Percentiles rank a stretch among this genome's conserved stretches.
Evolutionary conservation across 2,329 filamentous ascomycete genomes (phyloP).

Genomic region (Alternaria viburni): DNA sequence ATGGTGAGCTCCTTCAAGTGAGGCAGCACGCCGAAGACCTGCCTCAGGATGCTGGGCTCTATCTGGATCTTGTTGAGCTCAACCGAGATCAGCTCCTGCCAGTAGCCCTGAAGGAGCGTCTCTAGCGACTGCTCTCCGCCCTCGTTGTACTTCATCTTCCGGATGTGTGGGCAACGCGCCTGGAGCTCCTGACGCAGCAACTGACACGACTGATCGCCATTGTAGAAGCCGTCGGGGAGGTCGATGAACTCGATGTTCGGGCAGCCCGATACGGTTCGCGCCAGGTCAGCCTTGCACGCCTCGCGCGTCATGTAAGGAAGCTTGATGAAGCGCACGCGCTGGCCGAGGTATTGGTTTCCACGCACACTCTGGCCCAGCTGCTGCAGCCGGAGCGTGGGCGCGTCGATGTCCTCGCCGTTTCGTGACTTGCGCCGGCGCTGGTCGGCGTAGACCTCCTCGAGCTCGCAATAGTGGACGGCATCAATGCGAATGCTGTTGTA

Average conservation of each 20-base stretch:
- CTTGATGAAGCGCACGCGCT: constrained; percentile 79
- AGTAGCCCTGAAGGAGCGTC: constrained; percentile 69
- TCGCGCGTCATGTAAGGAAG: constrained; percentile 95
- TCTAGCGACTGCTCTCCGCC: constrained; percentile 82
- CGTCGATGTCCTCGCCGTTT: constrained; percentile 81
- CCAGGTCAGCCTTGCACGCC: constrained; percentile 81
- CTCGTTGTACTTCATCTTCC: constrained; percentile 84
- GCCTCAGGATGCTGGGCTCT: constrained; percentile 73
- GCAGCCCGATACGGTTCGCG: constrained; percentile 82
- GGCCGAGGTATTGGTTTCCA: constrained; percentile 73
- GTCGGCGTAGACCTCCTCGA: constrained; percentile 81
- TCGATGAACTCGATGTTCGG: constrained; percentile 89
- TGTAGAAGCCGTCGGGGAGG: constrained; percentile 85
- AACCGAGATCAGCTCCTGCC: constrained; percentile 74
- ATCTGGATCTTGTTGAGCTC: constrained; percentile 72
- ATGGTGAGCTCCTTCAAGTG: constrained; percentile 77
- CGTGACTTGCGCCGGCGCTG: constrained; percentile 63
- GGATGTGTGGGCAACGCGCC: constrained; percentile 79
- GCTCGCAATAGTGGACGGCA: constrained; percentile 90
- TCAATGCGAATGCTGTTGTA: constrained; percentile 93
- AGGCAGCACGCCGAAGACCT: constrained; percentile 71
- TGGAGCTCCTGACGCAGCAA: constrained; percentile 84
- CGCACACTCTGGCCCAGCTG: constrained; percentile 83
- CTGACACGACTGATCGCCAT: constrained; percentile 76
- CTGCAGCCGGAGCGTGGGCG: constrained; percentile 75